These are phyloP conservation scores for Tuber melanosporum DNA, from an alignment of 495 filamentous ascomycete species.

Conservation along the genomic window DNA sequence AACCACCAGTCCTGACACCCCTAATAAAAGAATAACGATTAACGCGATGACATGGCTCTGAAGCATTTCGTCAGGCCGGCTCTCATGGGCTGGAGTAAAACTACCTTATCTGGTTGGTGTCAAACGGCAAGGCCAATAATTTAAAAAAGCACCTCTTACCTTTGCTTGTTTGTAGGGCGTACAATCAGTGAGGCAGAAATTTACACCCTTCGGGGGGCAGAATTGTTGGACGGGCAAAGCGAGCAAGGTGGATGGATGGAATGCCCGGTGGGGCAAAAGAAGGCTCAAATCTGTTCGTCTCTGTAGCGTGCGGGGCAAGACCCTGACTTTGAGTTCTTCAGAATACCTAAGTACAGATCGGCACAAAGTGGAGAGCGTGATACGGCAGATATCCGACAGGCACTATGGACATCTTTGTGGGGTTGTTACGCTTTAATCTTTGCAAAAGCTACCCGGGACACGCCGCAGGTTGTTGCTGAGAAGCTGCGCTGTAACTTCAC, in stretches of 20 bases:
- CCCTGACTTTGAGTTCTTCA: not conserved
- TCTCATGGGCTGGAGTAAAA: slow-evolving; percentile 27
- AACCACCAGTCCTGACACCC: slow-evolving; percentile 22
- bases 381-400: slow-evolving; percentile 22
- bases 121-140: slow-evolving; percentile 16
- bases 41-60: slow-evolving; percentile 35
- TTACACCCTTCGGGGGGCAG: not conserved
- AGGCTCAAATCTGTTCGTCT: not conserved
- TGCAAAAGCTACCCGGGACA: slow-evolving; percentile 17
- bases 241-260: not conserved
- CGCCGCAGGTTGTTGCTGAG: slow-evolving; percentile 6
- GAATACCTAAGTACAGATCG: slow-evolving; percentile 4
- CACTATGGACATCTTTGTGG: slow-evolving; percentile 22
- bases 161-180: slow-evolving; percentile 4
- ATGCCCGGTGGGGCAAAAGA: not conserved
- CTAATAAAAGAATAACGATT: slow-evolving; percentile 35
- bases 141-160: slow-evolving; percentile 21
- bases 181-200: slow-evolving; percentile 4
- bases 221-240: slow-evolving; percentile 12
- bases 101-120: slow-evolving; percentile 16
- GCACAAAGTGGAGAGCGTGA: slow-evolving; percentile 15
- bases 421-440: slow-evolving; percentile 15
- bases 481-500: not conserved
- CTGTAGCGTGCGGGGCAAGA: not conserved
- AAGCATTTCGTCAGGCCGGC: slow-evolving; percentile 32